phyloP scores from a whole-genome alignment of 2,329 filamentous ascomycete genomes.

The Fusarium udum region DNA sequence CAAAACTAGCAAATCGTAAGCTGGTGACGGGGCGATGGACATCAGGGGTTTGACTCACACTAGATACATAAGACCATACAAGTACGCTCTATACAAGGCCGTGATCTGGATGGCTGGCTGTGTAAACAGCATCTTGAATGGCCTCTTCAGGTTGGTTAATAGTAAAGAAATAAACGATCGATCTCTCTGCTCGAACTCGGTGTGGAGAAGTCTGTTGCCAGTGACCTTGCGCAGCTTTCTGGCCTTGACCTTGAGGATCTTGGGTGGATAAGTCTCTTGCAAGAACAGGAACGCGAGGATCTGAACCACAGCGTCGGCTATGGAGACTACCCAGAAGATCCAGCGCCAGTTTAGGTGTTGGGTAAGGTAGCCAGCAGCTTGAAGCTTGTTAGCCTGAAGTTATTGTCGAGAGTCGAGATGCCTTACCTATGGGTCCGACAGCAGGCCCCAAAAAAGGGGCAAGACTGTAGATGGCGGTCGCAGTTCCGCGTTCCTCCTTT shows the following conservation, averaged over 20 bases:
- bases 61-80: conserved; percentile 65
- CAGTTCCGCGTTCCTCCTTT: conserved; percentile 51
- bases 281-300: conserved; percentile 51
- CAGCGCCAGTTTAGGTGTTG: conserved; percentile 54
- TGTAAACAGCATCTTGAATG: conserved; percentile 58
- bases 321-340: conserved; percentile 55
- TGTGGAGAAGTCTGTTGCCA: conserved; percentile 42
- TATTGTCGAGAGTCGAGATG: rapidly evolving
- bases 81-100: conserved; percentile 58
- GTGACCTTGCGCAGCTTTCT: conserved; percentile 42
- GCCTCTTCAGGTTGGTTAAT: conserved; percentile 52
- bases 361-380: conserved; percentile 53
- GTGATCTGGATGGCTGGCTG: conserved; percentile 62
- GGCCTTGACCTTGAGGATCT: conserved; percentile 44
- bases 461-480: conserved; percentile 48
- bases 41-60: conserved; percentile 43
- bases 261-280: conserved; percentile 52
- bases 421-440: conserved; percentile 52
- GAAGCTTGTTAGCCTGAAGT: background rate
- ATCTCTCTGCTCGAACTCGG: conserved; percentile 44
- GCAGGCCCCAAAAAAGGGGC: conserved; percentile 56
- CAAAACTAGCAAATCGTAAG: conserved; percentile 47
- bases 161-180: conserved; percentile 40
- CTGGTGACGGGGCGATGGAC: rapidly evolving
- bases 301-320: conserved; percentile 49